phyloP scores from a whole-genome alignment of 345 rosid species.

The Bretschneidera sinensis region DNA sequence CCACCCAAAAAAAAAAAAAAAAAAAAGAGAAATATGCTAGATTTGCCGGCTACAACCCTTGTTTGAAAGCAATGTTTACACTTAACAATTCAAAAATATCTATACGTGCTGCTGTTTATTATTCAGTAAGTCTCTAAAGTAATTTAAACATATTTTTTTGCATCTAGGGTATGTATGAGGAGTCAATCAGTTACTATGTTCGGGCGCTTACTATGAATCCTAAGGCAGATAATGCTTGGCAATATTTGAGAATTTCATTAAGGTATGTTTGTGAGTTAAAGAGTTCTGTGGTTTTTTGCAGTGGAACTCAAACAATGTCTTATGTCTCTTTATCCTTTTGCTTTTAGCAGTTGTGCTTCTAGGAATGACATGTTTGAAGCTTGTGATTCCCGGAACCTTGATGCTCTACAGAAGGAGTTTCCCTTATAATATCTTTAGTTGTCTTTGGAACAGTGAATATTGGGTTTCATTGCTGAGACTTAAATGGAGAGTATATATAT shows the following conservation, averaged over 20 bases:
- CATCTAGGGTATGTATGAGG: conserved; percentile 82
- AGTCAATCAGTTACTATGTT: conserved; percentile 85
- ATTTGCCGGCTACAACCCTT: too few species aligned
- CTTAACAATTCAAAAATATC: too few species aligned
- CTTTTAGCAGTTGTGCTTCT: conserved; percentile 63
- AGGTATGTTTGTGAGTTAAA: conserved; percentile 44
- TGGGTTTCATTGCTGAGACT: too few species aligned
- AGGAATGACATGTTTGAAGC: conserved; percentile 82
- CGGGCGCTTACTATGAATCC: conserved; percentile 99
- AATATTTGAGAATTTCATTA: conserved; percentile 87
- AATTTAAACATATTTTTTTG: neutral
- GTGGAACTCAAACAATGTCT: neutral
- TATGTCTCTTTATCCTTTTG: neutral
- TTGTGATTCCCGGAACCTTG: conserved; percentile 92
- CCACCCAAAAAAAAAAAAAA: too few species aligned
- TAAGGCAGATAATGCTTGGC: conserved; percentile 99
- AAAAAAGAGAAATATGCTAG: too few species aligned
- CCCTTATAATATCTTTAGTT: conserved; percentile 41
- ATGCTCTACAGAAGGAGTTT: conserved; percentile 79
- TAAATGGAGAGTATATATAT: neutral
- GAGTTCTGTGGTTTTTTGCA: neutral
- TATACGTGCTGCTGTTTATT: too few species aligned
- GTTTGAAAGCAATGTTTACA: too few species aligned
- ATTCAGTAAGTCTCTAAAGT: too few species aligned
- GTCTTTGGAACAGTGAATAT: too few species aligned